These are phyloP conservation scores for Stachybotrys chlorohalonatus DNA, from an alignment of 2,329 filamentous ascomycete species.

Conservation along the genomic window DNA sequence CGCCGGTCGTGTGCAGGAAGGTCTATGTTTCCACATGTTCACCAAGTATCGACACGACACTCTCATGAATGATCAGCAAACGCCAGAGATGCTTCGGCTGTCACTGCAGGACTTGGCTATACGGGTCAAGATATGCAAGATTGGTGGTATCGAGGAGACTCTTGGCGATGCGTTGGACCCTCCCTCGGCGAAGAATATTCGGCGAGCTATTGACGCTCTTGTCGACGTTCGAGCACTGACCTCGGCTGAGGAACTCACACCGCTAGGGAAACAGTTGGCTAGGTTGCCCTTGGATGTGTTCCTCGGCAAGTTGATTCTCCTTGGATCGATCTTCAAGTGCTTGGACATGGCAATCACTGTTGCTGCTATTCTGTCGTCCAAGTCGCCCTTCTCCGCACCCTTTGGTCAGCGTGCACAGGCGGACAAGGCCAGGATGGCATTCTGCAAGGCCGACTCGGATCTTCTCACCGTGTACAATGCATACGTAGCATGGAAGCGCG, in stretches of 20 bases:
- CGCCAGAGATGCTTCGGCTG: slow-evolving; percentile 88
- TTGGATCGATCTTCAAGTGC: slow-evolving; percentile 81
- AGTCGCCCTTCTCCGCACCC: slow-evolving; percentile 83
- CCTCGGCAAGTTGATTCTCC: slow-evolving; percentile 82
- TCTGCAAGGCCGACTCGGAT: slow-evolving; percentile 83
- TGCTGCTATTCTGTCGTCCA: slow-evolving; percentile 87
- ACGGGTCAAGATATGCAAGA: slow-evolving; percentile 93
- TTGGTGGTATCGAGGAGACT: slow-evolving; percentile 87
- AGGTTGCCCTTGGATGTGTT: slow-evolving; percentile 89
- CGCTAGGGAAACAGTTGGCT: slow-evolving; percentile 77
- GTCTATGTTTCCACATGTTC: slow-evolving; percentile 92
- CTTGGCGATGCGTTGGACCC: slow-evolving; percentile 82
- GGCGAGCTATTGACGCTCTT: slow-evolving; percentile 83
- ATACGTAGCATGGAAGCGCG: slow-evolving; percentile 78
- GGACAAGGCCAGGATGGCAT: slow-evolving; percentile 67
- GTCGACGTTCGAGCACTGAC: slow-evolving; percentile 90
- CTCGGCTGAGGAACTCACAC: slow-evolving; percentile 70
- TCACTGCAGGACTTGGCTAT: slow-evolving; percentile 93
- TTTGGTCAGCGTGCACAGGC: slow-evolving; percentile 78
- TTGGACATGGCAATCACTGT: slow-evolving; percentile 87
- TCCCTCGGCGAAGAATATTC: slow-evolving; percentile 85
- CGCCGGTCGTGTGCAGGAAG: slow-evolving; percentile 90
- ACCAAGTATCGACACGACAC: slow-evolving; percentile 83
- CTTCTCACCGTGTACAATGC: slow-evolving; percentile 90
- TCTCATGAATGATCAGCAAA: slow-evolving; percentile 83